Evolutionary conservation across 202 grass and related monocot species (phyloP), one percentile per base, ranked within the genome.

Genomic region (Panicum hallii): DNA sequence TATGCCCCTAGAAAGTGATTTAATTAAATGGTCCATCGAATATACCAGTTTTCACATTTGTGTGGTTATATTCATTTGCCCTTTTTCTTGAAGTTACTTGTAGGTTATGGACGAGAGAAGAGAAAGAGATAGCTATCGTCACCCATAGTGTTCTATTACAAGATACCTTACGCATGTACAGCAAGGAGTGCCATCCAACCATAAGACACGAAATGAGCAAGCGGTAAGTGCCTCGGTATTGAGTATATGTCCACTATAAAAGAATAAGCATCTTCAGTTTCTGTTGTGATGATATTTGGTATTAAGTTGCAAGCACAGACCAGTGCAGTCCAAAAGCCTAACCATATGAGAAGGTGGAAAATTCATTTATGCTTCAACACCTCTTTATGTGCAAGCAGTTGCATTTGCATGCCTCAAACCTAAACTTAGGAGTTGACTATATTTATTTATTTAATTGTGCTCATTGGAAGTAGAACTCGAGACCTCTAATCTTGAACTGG

Each of bases 41-140:
- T 11, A 49, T 49, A 49, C 11, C 47, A 49, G 11, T 14, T 49
- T 43, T 49, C 4, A 49, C 47, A 49, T 49, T 49, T 49, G 11
- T 49, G 12, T 49, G 32, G 50, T 16, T 19, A 53, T 16, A 79
- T 46, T 54, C 5, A 72, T 40, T 6, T 72, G 0, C 20, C 54
- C 14, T 42, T 49, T 7, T 53, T 46, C 47, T 42, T 23, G 0
- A 26, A 57, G 9, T 9, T 57, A 63, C 23, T 82, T 82, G 67
- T 80, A 97, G 95, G 95, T 88, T 94, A 80, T 94, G 90, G 92
- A 97, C 90, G 75, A 87, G 95, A 44, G 84, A 94, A 70, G 90
- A 97, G 79, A 91, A 77, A 46, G 92, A 94, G 85, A 97, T 91
- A 82, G 95, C 89, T 82, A 82, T 97, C 53, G 87, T 97, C 45